Conservation (phyloP, 805 yeast genomes). For the Myxozyma neotropica region DNA sequence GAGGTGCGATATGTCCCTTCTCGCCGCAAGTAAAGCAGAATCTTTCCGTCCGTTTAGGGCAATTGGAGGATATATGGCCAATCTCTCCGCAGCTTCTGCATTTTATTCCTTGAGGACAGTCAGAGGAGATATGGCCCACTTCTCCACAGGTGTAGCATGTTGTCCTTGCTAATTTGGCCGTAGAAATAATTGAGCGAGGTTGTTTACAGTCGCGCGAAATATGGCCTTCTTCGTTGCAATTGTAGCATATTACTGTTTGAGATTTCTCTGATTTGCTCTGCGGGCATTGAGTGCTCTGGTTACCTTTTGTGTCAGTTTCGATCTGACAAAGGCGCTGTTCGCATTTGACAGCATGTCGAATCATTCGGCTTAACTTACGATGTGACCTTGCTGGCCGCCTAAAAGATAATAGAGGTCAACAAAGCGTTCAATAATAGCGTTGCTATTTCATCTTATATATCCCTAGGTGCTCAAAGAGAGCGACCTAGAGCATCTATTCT, state of each 20-base stretch:
- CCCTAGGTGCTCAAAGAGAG: no score
- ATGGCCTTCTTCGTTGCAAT: constrained; percentile 5
- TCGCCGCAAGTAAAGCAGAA: constrained; percentile 5
- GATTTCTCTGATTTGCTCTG: not conserved
- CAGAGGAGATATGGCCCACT: not conserved
- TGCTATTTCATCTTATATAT: no score
- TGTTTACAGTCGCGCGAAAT: not conserved
- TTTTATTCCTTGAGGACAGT: not conserved
- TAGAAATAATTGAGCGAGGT: not conserved
- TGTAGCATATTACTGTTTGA: not conserved
- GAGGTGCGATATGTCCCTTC: constrained; percentile 1
- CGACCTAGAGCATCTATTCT: no score
- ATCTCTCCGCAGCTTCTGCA: not conserved
- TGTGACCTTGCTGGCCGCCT: constrained; percentile 5
- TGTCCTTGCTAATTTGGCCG: not conserved
- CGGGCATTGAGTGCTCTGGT: not conserved
- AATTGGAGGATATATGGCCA: not conserved
- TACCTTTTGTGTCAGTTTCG: no score
- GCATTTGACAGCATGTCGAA: no score
- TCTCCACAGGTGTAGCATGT: constrained; percentile 2
- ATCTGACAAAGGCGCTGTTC: no score
- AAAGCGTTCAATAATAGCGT: not conserved
- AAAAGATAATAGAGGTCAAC: not conserved
- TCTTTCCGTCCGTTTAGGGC: not conserved
- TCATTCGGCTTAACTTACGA: not conserved